Base-by-base conservation (phyloP, 2,329 filamentous ascomycete species). In the Colletotrichum orchidophilum region DNA sequence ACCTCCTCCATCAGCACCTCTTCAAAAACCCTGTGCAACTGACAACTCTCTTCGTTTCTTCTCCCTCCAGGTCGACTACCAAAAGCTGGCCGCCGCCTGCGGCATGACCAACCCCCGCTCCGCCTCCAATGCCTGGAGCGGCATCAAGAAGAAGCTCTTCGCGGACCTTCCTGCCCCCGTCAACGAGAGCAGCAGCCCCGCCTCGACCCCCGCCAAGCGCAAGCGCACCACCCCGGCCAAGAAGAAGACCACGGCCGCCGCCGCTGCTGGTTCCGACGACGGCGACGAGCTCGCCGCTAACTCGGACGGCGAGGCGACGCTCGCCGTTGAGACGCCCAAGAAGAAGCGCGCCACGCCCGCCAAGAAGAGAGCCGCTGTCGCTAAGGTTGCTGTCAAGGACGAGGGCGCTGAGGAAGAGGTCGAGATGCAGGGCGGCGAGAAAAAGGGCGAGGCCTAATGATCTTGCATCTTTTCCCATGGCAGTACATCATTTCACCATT, bases 61-160 rank as follows among this genome's bases (percentile, higher is more conserved):
- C 15, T 21, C 12, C 59, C 3, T 27, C 26, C n/a, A 78, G 77
- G 73, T 78, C 5, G 77, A 78, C 72, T 76, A 75, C 31, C 13
- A 0, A n/a, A 71, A 72, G 29, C 75, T 78, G 0, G 76, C 76
- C 7, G 46, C 24, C 7, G 74, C 73, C 29, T 73, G 70, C 35
- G 71, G 71, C 64, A 77, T 78, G 75, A 73, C 66, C 71, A 77
- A 76, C 68, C 66, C 42, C 0, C 72, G 74, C 12, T 74, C 72
- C 1, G 77, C 77, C 57, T 31, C 70, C 57, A 77, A 77, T 55
- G 76, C 75, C 46, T 78, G 77, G 77, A 7, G 39, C 5, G 18
- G 1, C 1, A 74, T 78, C 63, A 77, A 77, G 53, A 77, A 77
- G 65, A 78, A 78, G 70, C 70, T 78, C 11, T 75, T 76, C 7